Percentiles rank a stretch among this genome's conserved stretches.
Evolutionary conservation across 2,329 filamentous ascomycete species (phyloP).

Genomic region (Ophiosphaerella herpotricha): DNA sequence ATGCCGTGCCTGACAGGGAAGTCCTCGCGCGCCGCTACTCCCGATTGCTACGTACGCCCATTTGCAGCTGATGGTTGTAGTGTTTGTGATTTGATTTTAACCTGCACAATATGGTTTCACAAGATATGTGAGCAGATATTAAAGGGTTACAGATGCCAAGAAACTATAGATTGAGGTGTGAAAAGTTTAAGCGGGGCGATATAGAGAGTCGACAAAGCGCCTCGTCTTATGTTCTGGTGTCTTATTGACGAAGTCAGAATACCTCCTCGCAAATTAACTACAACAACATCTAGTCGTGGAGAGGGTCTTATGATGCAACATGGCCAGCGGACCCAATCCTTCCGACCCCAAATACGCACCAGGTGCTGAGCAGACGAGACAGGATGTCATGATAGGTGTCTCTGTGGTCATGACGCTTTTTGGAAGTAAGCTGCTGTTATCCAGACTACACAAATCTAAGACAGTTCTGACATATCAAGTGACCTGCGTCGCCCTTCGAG

Average conservation of each 20-base stretch:
- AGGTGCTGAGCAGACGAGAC: constrained; percentile 19
- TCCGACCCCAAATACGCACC: constrained; percentile 13
- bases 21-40: neutral
- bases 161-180: neutral
- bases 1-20: neutral
- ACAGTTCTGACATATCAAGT: constrained; percentile 9
- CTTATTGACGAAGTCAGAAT: neutral
- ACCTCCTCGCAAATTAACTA: neutral
- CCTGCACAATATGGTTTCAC: constrained; percentile 20
- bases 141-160: constrained; percentile 4
- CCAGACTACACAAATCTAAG: too few species aligned
- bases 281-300: neutral
- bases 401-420: constrained; percentile 22
- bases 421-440: constrained; percentile 15
- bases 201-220: constrained; percentile 4
- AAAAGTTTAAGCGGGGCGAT: constrained; percentile 1
- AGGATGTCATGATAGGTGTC: constrained; percentile 22
- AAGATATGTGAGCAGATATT: constrained; percentile 9
- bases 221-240: neutral
- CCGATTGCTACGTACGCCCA: constrained; percentile 6
- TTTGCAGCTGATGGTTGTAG: constrained; percentile 21
- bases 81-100: constrained; percentile 21
- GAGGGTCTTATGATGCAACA: constrained; percentile 3
- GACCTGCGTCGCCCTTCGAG: constrained; percentile 22
- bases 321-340: constrained; percentile 12